phyloP scores from a whole-genome alignment of 2,329 filamentous ascomycete genomes.

The Cercospora zeae-maydis region DNA sequence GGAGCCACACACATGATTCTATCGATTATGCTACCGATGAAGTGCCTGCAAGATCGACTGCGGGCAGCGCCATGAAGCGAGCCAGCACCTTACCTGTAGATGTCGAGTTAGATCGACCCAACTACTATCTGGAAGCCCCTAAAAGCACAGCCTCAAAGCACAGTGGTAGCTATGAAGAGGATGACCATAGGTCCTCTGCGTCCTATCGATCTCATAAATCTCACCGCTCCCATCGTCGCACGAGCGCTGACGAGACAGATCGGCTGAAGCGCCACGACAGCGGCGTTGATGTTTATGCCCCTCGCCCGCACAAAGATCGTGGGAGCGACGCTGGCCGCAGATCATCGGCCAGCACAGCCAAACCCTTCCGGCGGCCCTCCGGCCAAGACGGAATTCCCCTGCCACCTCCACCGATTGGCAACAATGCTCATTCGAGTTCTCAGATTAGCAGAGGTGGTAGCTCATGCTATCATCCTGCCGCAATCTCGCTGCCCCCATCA shows the following conservation, averaged over 20 bases:
- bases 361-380: conserved; percentile 21
- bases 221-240: conserved; percentile 15
- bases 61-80: conserved; percentile 20
- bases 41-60: conserved; percentile 11
- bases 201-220: conserved; percentile 14
- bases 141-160: conserved; percentile 21
- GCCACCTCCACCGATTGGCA: conserved; percentile 13
- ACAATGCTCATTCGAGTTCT: conserved; percentile 8
- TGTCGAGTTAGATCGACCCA: conserved; percentile 3
- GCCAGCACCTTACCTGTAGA: conserved; percentile 23
- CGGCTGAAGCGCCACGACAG: conserved; percentile 31
- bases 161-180: conserved; percentile 6
- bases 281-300: conserved; percentile 28
- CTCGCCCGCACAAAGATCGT: conserved; percentile 22
- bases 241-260: conserved; percentile 19
- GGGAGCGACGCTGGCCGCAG: conserved; percentile 20
- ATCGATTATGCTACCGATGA: conserved; percentile 24
- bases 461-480: conserved; percentile 27
- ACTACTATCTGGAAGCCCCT: conserved; percentile 24
- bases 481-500: conserved; percentile 24
- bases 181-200: conserved; percentile 4
- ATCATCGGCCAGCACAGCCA: conserved; percentile 33
- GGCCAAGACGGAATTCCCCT: conserved; percentile 13
- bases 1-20: conserved; percentile 29
- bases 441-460: conserved; percentile 14